These are phyloP conservation scores for Kuraishia cidri DNA, from an alignment of 805 yeast genomes.

Conservation along the genomic window DNA sequence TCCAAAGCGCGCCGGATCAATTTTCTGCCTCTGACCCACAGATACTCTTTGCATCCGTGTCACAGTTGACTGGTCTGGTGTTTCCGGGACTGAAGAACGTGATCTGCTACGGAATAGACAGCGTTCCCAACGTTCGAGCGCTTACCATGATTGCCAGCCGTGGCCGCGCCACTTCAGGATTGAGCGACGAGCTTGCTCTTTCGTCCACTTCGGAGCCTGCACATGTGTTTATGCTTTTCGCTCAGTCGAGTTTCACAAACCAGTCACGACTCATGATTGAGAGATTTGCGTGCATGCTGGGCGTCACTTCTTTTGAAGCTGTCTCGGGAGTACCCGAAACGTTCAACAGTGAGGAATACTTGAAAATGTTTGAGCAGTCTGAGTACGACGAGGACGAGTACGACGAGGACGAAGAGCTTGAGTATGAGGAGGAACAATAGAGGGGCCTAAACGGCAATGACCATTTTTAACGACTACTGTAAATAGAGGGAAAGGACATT, in stretches of 20 bases:
- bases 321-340: no score
- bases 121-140: constrained; percentile 13
- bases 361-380: not conserved
- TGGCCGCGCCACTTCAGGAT: no score
- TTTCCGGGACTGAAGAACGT: constrained; percentile 15
- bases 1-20: constrained; percentile 7
- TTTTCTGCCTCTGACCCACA: constrained; percentile 9
- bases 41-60: constrained; percentile 13
- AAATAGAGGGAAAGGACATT: not conserved
- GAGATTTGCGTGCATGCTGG: no score
- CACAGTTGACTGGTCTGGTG: constrained; percentile 15
- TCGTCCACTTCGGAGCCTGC: no score
- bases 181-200: no score
- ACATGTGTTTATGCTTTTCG: no score
- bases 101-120: constrained; percentile 21
- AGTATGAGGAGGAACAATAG: no score
- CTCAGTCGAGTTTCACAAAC: no score
- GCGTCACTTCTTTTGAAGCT: no score
- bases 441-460: not conserved
- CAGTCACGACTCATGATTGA: no score
- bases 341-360: constrained; percentile 1
- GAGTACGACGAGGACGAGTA: not conserved
- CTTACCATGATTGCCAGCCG: no score
- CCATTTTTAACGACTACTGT: not conserved
- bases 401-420: not conserved